These are phyloP conservation scores for Tremella fuciformis DNA, from an alignment of 768 basidiomycete genomes.

Conservation along the genomic window DNA sequence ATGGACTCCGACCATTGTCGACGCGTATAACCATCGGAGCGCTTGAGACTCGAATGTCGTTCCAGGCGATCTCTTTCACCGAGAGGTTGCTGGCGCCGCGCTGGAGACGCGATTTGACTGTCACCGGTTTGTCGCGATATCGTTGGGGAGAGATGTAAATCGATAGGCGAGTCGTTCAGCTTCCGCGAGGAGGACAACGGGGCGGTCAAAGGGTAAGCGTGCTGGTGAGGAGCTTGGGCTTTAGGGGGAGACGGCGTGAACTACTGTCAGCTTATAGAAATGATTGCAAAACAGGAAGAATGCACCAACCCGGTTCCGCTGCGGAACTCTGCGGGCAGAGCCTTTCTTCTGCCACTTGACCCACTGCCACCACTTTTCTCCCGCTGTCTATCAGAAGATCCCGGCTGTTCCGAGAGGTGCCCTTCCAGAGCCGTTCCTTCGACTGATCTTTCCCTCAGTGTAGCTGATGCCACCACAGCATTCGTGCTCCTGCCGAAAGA, in stretches of 20 bases:
- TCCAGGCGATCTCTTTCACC: conserved; percentile 15
- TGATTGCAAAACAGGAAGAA: too few relatives aligned
- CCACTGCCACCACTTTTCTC: conserved; percentile 37
- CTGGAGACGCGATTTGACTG: neutral
- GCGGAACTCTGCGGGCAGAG: conserved; percentile 35
- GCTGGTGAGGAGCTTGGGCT: neutral
- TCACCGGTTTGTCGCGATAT: neutral
- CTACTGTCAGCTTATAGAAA: conserved; percentile 10
- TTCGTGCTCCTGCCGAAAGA: too few relatives aligned
- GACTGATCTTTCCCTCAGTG: neutral
- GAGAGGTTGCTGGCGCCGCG: neutral
- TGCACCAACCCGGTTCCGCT: conserved; percentile 21
- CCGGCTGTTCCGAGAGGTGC: too few relatives aligned
- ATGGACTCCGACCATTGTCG: conserved; percentile 34
- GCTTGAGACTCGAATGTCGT: conserved; percentile 5
- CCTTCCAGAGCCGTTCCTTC: neutral
- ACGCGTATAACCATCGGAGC: neutral
- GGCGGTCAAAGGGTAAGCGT: neutral
- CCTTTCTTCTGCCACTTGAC: conserved; percentile 33
- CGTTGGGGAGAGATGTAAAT: conserved; percentile 13
- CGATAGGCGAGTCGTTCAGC: conserved; percentile 6
- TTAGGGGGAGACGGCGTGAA: conserved; percentile 36
- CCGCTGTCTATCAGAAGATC: conserved; percentile 12
- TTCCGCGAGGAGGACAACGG: neutral
- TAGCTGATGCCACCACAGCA: too few relatives aligned